Percentiles rank a stretch among this genome's conserved stretches.
Conservation (phyloP, 2,329 filamentous ascomycete species). For the Penicillium thymicola region DNA sequence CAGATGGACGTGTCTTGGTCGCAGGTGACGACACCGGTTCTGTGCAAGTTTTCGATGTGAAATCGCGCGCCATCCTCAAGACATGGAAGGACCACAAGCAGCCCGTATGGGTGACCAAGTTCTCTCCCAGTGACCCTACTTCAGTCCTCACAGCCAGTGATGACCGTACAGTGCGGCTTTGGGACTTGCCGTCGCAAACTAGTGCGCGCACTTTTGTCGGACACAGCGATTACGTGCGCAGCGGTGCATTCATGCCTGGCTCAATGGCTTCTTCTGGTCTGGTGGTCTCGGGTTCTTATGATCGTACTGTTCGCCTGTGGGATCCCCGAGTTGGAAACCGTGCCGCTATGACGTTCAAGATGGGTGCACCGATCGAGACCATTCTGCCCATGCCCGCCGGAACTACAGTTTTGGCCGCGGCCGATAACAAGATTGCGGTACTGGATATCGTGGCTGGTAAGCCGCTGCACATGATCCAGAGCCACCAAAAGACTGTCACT, state of each 20-base stretch:
- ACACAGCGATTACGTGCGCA: slow-evolving; percentile 88
- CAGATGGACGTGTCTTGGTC: slow-evolving; percentile 83
- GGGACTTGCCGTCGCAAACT: slow-evolving; percentile 82
- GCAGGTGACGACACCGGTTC: slow-evolving; percentile 88
- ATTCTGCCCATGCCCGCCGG: slow-evolving; percentile 85
- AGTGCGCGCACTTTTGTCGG: slow-evolving; percentile 77
- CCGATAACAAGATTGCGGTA: slow-evolving; percentile 83
- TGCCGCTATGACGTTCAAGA: slow-evolving; percentile 90
- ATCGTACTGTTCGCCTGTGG: slow-evolving; percentile 90
- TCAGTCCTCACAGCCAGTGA: slow-evolving; percentile 85
- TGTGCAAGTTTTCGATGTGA: slow-evolving; percentile 93
- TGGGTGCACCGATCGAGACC: slow-evolving; percentile 80
- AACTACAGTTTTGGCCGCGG: slow-evolving; percentile 78
- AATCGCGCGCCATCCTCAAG: slow-evolving; percentile 84
- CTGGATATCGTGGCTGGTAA: slow-evolving; percentile 89
- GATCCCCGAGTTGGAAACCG: slow-evolving; percentile 70
- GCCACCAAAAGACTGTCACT: slow-evolving; percentile 97
- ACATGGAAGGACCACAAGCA: slow-evolving; percentile 95
- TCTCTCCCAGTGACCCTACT: slow-evolving; percentile 85
- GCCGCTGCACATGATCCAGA: slow-evolving; percentile 79
- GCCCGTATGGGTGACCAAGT: slow-evolving; percentile 87
- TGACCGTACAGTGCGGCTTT: slow-evolving; percentile 86
- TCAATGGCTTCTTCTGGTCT: slow-evolving; percentile 61
- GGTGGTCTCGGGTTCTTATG: slow-evolving; percentile 87
- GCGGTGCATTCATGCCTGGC: slow-evolving; percentile 77